These are phyloP conservation scores for Cordyceps militaris DNA, from an alignment of 2,329 filamentous ascomycete genomes.

Conservation along the genomic window DNA sequence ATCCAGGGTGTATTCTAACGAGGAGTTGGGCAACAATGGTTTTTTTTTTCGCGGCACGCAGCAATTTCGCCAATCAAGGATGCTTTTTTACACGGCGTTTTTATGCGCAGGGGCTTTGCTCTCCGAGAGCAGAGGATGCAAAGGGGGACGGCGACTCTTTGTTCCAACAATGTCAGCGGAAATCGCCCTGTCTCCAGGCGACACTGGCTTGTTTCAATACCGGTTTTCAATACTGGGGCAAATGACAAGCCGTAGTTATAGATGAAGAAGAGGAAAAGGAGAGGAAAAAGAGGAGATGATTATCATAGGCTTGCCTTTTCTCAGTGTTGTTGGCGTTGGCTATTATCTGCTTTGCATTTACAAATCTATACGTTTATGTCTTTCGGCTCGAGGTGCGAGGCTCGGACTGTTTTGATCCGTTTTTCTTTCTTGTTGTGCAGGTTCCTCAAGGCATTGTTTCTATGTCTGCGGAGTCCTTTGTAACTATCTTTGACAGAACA, in stretches of 20 bases:
- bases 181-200: too few relatives aligned
- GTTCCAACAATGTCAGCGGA: too few relatives aligned
- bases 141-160: too few relatives aligned
- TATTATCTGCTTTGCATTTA: not conserved
- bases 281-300: too few relatives aligned
- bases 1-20: conserved; percentile 7
- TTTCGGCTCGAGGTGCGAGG: too few relatives aligned
- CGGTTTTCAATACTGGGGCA: too few relatives aligned
- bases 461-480: not conserved
- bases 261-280: too few relatives aligned
- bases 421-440: not conserved
- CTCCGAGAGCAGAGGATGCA: not conserved
- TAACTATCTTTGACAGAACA: not conserved
- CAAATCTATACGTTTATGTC: not conserved
- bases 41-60: not conserved
- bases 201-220: too few relatives aligned
- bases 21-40: conserved; percentile 8
- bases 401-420: not conserved
- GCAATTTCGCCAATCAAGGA: not conserved
- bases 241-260: too few relatives aligned
- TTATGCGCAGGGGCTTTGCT: not conserved
- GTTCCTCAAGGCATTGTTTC: not conserved
- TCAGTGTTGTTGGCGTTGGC: too few relatives aligned
- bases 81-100: not conserved
- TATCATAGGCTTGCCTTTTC: too few relatives aligned